Base-by-base conservation (phyloP, 495 filamentous ascomycete species). In the Hyaloscypha finlandica region DNA sequence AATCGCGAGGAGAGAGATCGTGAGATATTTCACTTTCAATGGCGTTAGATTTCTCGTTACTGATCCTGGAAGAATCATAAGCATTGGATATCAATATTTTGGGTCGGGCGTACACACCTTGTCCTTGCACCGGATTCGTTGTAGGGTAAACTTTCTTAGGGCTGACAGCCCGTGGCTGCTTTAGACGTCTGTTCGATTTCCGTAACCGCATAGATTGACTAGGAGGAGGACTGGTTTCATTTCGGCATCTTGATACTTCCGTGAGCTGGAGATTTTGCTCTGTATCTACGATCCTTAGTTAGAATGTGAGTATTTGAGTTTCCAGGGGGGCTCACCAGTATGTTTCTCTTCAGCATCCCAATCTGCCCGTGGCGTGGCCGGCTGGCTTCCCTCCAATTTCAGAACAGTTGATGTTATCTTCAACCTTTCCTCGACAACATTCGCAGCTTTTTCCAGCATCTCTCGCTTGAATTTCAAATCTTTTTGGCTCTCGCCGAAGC, bases 381-480 rank as follows among this genome's bases (percentile, higher is more conserved):
- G 42, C 42, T 19, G 8, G 42, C 3, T 48, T 48, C 16, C 8
- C 4, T 48, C 42, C 42, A 48, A 48, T 48, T 48, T 48, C 42
- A 48, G 42, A 48, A 48, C 42, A 1, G 16, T 6, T 14, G 42
- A 48, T 1, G 16, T 14, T 14, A 48, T 48, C 16, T 19, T 48
- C 11, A 48, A 14, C 42, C 42, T 48, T 16, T 56, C 51, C 14
- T 64, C 32, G 11, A 64, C 52, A 42, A 25, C 62, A 6, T 56
- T 20, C 12, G 4, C 30, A 25, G 33, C 29, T 31, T 22, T 56
- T 0, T 42, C 53, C 30, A 64, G 35, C 62, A 64, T 64, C 25
- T 54, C 45, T n/a, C 55, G 25, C 9, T 30, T 42, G 37, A 57
- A 64, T 37, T 55, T 64, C 30, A 64, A 35, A 16, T 22, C 62